These are phyloP conservation scores for Apostasia ramifera DNA, from an alignment of 106 monocot genomes.

Conservation along the genomic window DNA sequence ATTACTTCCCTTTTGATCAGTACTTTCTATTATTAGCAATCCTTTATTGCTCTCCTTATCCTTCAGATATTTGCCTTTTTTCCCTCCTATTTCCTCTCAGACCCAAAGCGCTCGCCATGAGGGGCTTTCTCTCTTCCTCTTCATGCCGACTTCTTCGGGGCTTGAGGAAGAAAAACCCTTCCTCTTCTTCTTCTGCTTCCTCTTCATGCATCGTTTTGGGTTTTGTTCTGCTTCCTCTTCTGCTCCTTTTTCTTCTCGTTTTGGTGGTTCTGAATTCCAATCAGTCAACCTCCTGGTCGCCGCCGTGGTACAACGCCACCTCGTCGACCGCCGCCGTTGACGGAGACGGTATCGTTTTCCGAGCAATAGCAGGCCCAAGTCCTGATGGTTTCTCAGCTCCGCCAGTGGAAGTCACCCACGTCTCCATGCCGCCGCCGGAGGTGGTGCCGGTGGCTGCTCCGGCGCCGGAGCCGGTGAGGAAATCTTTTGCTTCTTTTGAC, in stretches of 20 bases:
- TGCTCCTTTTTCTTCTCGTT: constrained; percentile 12
- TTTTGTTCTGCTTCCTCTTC: constrained; percentile 9
- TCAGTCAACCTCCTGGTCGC: background rate
- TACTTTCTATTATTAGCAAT: too few species aligned
- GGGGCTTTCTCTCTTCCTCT: too few species aligned
- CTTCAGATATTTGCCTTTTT: too few species aligned
- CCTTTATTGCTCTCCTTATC: too few species aligned
- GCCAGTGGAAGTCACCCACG: background rate
- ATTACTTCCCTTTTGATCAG: too few species aligned
- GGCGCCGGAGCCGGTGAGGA: constrained; percentile 13
- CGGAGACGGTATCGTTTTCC: background rate
- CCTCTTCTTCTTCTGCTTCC: background rate
- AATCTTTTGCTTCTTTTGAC: background rate
- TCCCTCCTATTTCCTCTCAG: too few species aligned
- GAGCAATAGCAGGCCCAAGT: background rate
- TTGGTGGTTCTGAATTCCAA: background rate
- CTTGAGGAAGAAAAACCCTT: too few species aligned
- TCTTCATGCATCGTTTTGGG: constrained; percentile 8
- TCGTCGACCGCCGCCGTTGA: background rate
- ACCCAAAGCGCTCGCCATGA: too few species aligned
- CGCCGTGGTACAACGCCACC: background rate
- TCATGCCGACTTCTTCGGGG: too few species aligned
- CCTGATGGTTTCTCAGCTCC: background rate
- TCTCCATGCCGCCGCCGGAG: background rate
- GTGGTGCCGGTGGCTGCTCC: constrained; percentile 3